A percentile compares a stretch with the other conserved stretches of the same genome.
phyloP scores from a whole-genome alignment of 805 yeast species.

The Torulaspora gathmanii region DNA sequence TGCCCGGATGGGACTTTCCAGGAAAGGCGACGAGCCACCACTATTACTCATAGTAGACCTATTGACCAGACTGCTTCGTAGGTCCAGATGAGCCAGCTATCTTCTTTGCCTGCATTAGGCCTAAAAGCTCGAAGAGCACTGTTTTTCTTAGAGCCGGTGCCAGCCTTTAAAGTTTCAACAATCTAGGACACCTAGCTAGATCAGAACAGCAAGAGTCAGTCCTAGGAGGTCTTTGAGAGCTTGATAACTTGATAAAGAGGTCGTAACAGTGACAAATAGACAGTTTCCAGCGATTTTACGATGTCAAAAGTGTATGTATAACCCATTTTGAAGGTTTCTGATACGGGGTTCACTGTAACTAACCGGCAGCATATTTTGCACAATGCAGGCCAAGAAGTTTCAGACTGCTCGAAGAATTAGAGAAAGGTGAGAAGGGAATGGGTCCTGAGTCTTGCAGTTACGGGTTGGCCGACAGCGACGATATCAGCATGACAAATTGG shows the following conservation, averaged over 20 bases:
- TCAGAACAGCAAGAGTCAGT: not conserved
- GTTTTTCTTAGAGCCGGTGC: not conserved
- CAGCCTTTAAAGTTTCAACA: not conserved
- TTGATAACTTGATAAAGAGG: not conserved
- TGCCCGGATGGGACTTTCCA: slow-evolving; percentile 32
- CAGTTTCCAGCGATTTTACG: not conserved
- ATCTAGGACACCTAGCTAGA: not conserved
- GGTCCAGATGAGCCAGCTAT: not conserved
- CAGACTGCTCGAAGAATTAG: slow-evolving; percentile 90
- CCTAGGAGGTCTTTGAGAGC: no score
- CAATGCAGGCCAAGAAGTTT: slow-evolving; percentile 72
- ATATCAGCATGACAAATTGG: slow-evolving; percentile 92
- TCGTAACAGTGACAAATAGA: not conserved
- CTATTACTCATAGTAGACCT: slow-evolving; percentile 20
- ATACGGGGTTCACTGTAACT: not conserved
- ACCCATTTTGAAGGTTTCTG: not conserved
- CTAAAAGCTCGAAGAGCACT: not conserved
- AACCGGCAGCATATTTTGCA: not conserved
- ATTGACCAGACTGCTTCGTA: not conserved
- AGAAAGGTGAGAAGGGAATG: slow-evolving; percentile 95
- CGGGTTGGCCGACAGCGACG: slow-evolving; percentile 86
- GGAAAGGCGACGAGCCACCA: slow-evolving; percentile 38
- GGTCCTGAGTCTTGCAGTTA: slow-evolving; percentile 97
- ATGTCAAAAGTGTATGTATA: slow-evolving; percentile 48
- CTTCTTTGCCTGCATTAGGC: not conserved